These are phyloP conservation scores for Nannochloropsis gaditana DNA, from an alignment of 108 stramenopile species.

Conservation along the genomic window DNA sequence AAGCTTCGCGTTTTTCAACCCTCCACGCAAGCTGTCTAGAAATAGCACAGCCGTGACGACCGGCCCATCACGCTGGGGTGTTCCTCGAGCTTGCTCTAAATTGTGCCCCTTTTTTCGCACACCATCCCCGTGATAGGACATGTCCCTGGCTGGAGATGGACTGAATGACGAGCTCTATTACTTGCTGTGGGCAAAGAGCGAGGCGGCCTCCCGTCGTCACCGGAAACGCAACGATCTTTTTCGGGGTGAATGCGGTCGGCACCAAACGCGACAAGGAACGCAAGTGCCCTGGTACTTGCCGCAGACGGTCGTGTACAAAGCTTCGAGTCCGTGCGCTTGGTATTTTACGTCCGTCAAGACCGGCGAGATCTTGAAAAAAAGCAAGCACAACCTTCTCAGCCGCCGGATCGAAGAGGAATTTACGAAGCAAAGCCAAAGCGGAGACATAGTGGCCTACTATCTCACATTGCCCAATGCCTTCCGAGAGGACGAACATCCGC, in stretches of 20 bases:
- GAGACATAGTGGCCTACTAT: constrained; percentile 71
- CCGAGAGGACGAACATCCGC: background rate
- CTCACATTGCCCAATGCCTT: constrained; percentile 47
- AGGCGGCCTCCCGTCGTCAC: constrained; percentile 55
- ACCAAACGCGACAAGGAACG: background rate
- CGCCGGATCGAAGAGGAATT: constrained; percentile 70
- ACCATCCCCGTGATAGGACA: background rate
- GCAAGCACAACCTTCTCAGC: constrained; percentile 69
- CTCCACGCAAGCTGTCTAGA: no score
- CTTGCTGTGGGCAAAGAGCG: constrained; percentile 65
- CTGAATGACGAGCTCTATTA: constrained; percentile 65
- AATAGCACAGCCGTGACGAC: no score
- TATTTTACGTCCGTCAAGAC: constrained; percentile 63
- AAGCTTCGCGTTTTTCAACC: no score
- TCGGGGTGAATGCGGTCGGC: background rate
- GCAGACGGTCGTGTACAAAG: constrained; percentile 73
- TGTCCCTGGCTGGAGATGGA: constrained; percentile 66
- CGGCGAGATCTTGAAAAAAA: constrained; percentile 67
- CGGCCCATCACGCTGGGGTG: no score
- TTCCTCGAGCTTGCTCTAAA: no score
- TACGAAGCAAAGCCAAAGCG: constrained; percentile 55
- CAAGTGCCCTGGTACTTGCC: constrained; percentile 54
- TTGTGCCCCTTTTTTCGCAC: no score
- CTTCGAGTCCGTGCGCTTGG: constrained; percentile 72
- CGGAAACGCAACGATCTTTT: constrained; percentile 29